Evolutionary conservation across 2,329 filamentous ascomycete genomes (phyloP), one percentile per base, ranked within the genome.

Genomic region (Rhytidhysteron rufulum): DNA sequence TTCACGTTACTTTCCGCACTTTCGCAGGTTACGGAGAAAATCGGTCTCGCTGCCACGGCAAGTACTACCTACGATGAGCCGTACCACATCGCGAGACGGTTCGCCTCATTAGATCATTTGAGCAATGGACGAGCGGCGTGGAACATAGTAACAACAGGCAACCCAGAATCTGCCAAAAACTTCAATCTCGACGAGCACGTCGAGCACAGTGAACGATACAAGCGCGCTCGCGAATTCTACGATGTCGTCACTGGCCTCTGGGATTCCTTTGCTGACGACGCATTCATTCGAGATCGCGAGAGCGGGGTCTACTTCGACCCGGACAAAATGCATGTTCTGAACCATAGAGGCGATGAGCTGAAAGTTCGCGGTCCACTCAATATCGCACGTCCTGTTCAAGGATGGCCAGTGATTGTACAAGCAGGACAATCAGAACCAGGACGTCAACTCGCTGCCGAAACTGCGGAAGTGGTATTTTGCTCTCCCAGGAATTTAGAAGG

Each of bases 201-300:
- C 40, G 68, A 73, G 41, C 73, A 76, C 42, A 51, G 63, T 2
- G 68, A 74, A 44, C 67, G 73, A 3, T 77, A 77, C 47, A 73
- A 72, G 49, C 66, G 73, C 1, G 74, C 74, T 0, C 58, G 72
- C 1, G 73, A 76, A 40, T 77, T 77, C 49, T 75, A 75, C 50
- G 71, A 76, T 16, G 71, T 76, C 0, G 74, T 77, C 1, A 75
- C 71, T 0, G 73, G 72, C 2, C 48, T 77, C 1, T 77, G 74
- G 74, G 74, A 77, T 42, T 73, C 68, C 47, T 77, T 78, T 46
- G 75, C 74, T 0, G 75, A 79, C 34, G 75, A 78, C 48, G 75
- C 76, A 0, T 76, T 79, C 39, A 50, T 72, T 4, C 68, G 73
- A 2, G 67, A 78, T 46, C 57, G 58, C 3, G 68, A 72, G 44